phyloP scores from a whole-genome alignment of 805 yeast genomes.

The Barnettozyma salicaria region DNA sequence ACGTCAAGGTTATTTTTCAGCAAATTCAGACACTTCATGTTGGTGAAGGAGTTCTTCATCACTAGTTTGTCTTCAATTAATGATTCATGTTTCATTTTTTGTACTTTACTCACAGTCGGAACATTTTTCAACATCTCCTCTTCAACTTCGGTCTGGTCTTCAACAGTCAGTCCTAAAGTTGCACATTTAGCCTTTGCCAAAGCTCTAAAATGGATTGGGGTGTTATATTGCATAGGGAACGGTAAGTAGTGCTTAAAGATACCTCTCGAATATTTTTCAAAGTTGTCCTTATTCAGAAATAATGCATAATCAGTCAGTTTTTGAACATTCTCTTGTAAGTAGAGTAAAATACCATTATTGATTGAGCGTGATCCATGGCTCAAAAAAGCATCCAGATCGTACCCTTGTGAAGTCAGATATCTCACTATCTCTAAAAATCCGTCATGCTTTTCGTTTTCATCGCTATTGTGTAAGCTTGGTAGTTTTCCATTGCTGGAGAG shows the following conservation, averaged over 20 bases:
- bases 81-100: conserved; percentile 59
- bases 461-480: conserved; percentile 39
- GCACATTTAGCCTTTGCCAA: conserved; percentile 29
- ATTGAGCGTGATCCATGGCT: conserved; percentile 30
- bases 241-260: conserved; percentile 48
- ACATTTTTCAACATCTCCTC: conserved; percentile 27
- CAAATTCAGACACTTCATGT: conserved; percentile 24
- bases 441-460: conserved; percentile 25
- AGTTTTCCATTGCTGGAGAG: conserved; percentile 42
- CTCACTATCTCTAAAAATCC: conserved; percentile 39
- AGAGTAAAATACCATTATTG: conserved; percentile 40
- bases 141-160: conserved; percentile 25
- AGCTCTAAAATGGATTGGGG: conserved; percentile 44
- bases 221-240: conserved; percentile 71
- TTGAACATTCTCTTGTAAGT: conserved; percentile 36
- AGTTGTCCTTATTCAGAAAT: conserved; percentile 51
- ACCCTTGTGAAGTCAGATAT: conserved; percentile 21
- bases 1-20: conserved; percentile 11
- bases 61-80: conserved; percentile 30
- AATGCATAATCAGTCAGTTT: conserved; percentile 51
- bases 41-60: conserved; percentile 23
- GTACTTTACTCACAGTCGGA: conserved; percentile 43
- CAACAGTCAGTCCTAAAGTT: conserved; percentile 29
- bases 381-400: conserved; percentile 12
- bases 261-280: conserved; percentile 53